Percentiles rank a stretch among this genome's conserved stretches.
Conservation (phyloP, 176 grass and related monocot genomes). For the Phoenix dactylifera region DNA sequence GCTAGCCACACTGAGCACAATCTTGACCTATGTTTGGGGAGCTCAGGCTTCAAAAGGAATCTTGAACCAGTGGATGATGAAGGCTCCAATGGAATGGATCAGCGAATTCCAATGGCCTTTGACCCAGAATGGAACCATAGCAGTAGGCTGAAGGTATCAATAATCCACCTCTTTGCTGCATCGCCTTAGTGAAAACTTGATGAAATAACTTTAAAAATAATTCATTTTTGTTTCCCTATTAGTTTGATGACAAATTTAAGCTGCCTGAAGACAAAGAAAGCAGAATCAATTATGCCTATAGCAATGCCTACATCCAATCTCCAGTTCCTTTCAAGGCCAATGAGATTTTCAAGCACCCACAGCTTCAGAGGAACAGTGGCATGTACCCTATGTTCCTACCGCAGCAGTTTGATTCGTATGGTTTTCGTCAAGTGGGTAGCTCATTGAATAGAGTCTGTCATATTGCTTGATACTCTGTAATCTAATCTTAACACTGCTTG, state of each 20-base stretch:
- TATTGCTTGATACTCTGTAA: too few species aligned
- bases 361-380: background rate
- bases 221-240: background rate
- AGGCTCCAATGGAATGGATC: background rate
- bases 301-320: conserved; percentile 15
- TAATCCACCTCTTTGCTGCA: conserved; percentile 8
- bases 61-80: background rate
- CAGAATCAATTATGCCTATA: background rate
- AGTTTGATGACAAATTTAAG: conserved; percentile 15
- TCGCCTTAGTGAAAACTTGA: background rate
- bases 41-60: conserved; percentile 26
- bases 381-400: conserved; percentile 18
- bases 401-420: background rate
- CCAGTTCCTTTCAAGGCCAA: background rate
- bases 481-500: background rate
- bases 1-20: conserved; percentile 32
- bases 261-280: conserved; percentile 22
- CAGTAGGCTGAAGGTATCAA: conserved; percentile 17
- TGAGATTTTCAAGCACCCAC: background rate
- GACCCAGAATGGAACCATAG: conserved; percentile 6
- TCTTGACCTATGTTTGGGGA: conserved; percentile 48
- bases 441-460: background rate
- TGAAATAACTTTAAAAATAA: background rate
- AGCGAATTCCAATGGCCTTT: background rate
- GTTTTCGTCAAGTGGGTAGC: conserved; percentile 25